These are phyloP conservation scores for Fonsecaea erecta DNA, from an alignment of 2,329 filamentous ascomycete genomes.

Conservation along the genomic window DNA sequence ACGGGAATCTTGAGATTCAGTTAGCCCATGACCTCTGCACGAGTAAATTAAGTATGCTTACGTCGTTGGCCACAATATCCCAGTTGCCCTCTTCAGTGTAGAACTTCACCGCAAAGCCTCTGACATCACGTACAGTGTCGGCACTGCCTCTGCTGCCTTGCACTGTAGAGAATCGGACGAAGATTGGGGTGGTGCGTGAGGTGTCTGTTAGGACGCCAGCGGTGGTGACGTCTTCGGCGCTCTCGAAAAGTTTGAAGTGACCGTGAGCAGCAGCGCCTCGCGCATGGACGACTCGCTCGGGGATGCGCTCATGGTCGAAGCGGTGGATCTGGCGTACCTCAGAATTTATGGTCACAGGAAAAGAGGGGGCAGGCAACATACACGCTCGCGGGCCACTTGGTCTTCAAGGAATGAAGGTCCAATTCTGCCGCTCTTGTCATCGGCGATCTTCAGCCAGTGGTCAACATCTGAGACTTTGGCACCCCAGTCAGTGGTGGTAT, in stretches of 20 bases:
- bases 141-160: conserved; percentile 75
- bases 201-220: conserved; percentile 72
- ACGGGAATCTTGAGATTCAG: conserved; percentile 60
- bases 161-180: conserved; percentile 78
- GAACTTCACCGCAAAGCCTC: conserved; percentile 78
- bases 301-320: conserved; percentile 76
- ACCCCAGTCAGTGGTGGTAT: conserved; percentile 77
- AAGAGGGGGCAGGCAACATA: conserved; percentile 41
- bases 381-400: conserved; percentile 73
- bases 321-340: conserved; percentile 54
- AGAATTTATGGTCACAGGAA: background rate
- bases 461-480: conserved; percentile 75
- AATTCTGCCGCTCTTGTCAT: conserved; percentile 58
- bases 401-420: conserved; percentile 76
- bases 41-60: background rate
- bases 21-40: background rate
- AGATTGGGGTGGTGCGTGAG: conserved; percentile 68
- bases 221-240: conserved; percentile 64
- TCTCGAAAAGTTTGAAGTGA: conserved; percentile 68
- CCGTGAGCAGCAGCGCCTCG: conserved; percentile 68
- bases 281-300: conserved; percentile 70
- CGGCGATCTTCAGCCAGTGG: conserved; percentile 72
- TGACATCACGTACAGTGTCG: conserved; percentile 81
- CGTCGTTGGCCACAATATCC: conserved; percentile 75
- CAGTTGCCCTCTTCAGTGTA: conserved; percentile 80